Conservation (phyloP, 345 rosid genomes). For the Eucalyptus paniculata region DNA sequence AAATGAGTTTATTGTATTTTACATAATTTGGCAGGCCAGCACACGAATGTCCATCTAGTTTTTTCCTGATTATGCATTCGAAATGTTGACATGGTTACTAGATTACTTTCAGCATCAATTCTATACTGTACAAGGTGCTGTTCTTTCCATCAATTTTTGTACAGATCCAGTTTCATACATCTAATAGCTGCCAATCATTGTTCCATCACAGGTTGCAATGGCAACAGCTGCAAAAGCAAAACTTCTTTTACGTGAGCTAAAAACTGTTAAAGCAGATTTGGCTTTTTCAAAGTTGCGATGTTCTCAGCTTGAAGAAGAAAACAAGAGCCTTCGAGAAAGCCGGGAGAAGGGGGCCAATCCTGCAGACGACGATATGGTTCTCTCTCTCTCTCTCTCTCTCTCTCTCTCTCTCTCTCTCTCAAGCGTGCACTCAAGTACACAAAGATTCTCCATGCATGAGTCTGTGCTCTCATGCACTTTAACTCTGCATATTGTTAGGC, state of each 20-base stretch:
- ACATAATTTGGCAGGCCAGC: not conserved
- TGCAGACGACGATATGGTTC: constrained; percentile 89
- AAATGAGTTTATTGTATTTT: not conserved
- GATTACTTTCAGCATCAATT: not conserved
- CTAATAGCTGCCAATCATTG: not conserved
- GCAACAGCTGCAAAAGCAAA: constrained; percentile 97
- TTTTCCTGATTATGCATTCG: not conserved
- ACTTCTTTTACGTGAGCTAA: constrained; percentile 87
- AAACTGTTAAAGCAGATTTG: constrained; percentile 86
- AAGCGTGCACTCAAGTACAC: not conserved
- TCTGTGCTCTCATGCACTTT: not conserved
- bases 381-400: not conserved
- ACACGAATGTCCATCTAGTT: not conserved
- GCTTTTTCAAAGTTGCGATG: constrained; percentile 83
- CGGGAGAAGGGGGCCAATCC: constrained; percentile 68
- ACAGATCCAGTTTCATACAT: not conserved
- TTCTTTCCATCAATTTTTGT: not conserved
- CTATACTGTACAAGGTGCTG: not conserved
- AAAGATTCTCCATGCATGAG: not conserved
- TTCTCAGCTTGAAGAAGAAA: constrained; percentile 87
- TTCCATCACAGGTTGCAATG: constrained; percentile 74
- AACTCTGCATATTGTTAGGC: not conserved
- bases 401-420: not conserved
- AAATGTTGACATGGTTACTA: not conserved
- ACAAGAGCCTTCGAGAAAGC: constrained; percentile 74